A percentile compares a stretch with the other conserved stretches of the same genome.
Conservation (phyloP, 1,284 basidiomycete species). For the Pyrrhoderma noxium region DNA sequence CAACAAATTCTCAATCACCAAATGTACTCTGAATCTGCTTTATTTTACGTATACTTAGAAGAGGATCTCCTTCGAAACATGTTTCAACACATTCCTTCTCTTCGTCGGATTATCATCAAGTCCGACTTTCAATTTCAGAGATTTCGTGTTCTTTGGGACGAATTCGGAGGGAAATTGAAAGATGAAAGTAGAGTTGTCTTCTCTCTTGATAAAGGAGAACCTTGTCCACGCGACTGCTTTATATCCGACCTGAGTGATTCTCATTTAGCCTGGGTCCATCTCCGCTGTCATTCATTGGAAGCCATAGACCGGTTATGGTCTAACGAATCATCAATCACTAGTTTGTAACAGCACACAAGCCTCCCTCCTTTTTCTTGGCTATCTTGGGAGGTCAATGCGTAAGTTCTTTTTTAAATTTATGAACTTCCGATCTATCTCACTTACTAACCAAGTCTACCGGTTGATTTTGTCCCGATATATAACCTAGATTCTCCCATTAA, state of each 20-base stretch:
- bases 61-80: slow-evolving; percentile 7
- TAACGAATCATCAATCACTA: neutral
- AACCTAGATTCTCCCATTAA: no score
- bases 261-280: neutral
- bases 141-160: slow-evolving; percentile 8
- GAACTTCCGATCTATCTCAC: no score
- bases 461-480: no score
- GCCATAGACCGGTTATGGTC: slow-evolving; percentile 1
- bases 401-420: no score
- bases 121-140: neutral
- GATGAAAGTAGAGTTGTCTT: slow-evolving; percentile 4
- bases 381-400: no score
- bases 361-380: no score
- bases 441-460: no score
- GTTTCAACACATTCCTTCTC: neutral
- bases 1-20: neutral
- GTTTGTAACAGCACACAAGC: no score
- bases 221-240: neutral
- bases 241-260: neutral
- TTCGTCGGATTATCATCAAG: slow-evolving; percentile 8
- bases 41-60: slow-evolving; percentile 3
- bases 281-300: neutral
- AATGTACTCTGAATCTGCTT: neutral
- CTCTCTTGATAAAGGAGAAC: neutral
- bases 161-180: neutral